Evolutionary conservation across 805 yeast species (phyloP).

Genomic region (Candida koratica): DNA sequence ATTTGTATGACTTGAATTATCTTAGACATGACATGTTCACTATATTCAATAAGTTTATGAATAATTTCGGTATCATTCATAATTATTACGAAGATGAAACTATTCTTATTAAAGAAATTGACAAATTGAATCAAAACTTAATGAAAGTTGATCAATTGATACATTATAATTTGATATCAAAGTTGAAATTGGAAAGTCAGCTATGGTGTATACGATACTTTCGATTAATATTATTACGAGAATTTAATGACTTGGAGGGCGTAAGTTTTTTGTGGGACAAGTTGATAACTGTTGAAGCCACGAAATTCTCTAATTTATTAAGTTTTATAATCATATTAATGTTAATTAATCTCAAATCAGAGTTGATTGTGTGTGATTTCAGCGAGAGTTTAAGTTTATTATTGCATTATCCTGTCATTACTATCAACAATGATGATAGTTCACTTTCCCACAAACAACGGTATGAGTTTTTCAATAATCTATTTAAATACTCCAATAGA

Average conservation of each 20-base stretch:
- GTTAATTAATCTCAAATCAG: slow-evolving; percentile 42
- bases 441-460: slow-evolving; percentile 3
- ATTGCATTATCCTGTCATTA: slow-evolving; percentile 43
- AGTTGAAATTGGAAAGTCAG: slow-evolving; percentile 46
- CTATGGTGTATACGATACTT: slow-evolving; percentile 55
- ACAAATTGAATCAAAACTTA: slow-evolving; percentile 43
- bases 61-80: slow-evolving; percentile 36
- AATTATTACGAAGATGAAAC: slow-evolving; percentile 39
- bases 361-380: slow-evolving; percentile 46
- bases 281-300: slow-evolving; percentile 28
- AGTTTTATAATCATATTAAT: slow-evolving; percentile 41
- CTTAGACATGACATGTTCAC: slow-evolving; percentile 43
- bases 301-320: slow-evolving; percentile 32
- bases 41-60: slow-evolving; percentile 41
- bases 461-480: slow-evolving; percentile 20
- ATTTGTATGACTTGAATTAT: slow-evolving; percentile 36
- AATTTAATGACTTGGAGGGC: slow-evolving; percentile 32
- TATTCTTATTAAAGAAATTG: slow-evolving; percentile 43
- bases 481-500: slow-evolving; percentile 33
- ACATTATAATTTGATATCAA: slow-evolving; percentile 42
- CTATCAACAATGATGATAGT: slow-evolving; percentile 13
- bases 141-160: slow-evolving; percentile 49
- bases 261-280: slow-evolving; percentile 48
- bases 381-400: slow-evolving; percentile 48
- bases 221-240: slow-evolving; percentile 45